phyloP scores from a whole-genome alignment of 805 yeast genomes.

The Torulaspora delbrueckii region DNA sequence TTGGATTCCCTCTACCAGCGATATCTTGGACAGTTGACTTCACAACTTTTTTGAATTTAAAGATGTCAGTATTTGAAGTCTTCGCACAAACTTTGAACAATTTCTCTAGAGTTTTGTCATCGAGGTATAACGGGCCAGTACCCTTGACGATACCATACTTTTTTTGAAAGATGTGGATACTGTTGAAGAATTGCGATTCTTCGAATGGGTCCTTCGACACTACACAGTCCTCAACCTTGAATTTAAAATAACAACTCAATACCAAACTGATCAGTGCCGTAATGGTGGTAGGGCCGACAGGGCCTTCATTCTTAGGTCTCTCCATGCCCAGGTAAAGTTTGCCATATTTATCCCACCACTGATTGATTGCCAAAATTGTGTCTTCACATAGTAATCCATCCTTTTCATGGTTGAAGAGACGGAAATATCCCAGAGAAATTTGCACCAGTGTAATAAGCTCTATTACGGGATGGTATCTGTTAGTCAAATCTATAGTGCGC shows the following conservation, averaged over 20 bases:
- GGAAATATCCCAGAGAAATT: constrained; percentile 71
- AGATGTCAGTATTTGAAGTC: constrained; percentile 40
- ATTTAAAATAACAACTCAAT: constrained; percentile 56
- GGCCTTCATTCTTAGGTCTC: constrained; percentile 43
- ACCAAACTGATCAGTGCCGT: constrained; percentile 78
- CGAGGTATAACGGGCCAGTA: constrained; percentile 49
- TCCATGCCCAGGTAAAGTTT: constrained; percentile 28
- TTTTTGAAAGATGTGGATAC: constrained; percentile 75
- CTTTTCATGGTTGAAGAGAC: constrained; percentile 52
- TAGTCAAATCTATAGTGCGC: neutral
- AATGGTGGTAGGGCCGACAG: constrained; percentile 61
- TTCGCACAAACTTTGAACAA: constrained; percentile 46
- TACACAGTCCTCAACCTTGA: constrained; percentile 57
- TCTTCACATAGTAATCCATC: constrained; percentile 82
- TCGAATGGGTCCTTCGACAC: constrained; percentile 80
- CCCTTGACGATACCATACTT: constrained; percentile 43
- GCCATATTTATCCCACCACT: constrained; percentile 84
- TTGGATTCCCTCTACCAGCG: constrained; percentile 38
- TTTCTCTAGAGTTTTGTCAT: constrained; percentile 49
- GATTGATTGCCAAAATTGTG: constrained; percentile 63
- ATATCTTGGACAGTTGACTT: constrained; percentile 71
- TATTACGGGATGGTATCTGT: constrained; percentile 51
- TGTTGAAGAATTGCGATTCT: constrained; percentile 58
- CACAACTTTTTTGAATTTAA: constrained; percentile 59
- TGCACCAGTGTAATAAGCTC: constrained; percentile 75